Percentiles rank a stretch among this genome's conserved stretches.
Conservation (phyloP, 495 filamentous ascomycete species). For the Aspergillus steynii region DNA sequence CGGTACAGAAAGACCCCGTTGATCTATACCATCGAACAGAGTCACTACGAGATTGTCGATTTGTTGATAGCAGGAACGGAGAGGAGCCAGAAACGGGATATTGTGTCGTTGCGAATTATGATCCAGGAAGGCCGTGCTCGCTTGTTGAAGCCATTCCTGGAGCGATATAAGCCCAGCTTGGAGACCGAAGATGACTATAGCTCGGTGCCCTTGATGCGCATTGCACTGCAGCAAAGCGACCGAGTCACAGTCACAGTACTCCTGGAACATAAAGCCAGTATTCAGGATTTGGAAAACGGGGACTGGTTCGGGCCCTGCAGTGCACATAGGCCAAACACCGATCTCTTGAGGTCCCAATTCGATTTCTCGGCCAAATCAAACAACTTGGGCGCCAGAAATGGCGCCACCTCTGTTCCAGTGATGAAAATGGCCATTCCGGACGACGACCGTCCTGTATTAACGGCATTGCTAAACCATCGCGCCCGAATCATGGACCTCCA, state of each 20-base stretch:
- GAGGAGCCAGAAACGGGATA: conserved; percentile 2
- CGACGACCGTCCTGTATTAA: background rate
- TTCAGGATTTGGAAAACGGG: conserved; percentile 13
- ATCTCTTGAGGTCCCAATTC: background rate
- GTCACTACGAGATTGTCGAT: conserved; percentile 14
- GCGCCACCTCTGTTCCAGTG: conserved; percentile 9
- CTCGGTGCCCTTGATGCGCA: conserved; percentile 14
- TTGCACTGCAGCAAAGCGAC: conserved; percentile 16
- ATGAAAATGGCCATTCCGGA: conserved; percentile 14
- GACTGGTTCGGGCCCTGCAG: conserved; percentile 21
- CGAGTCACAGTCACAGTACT: conserved; percentile 13
- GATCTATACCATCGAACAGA: conserved; percentile 20
- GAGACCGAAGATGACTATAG: conserved; percentile 14
- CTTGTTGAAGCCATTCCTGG: conserved; percentile 16
- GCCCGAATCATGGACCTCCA: conserved; percentile 3
- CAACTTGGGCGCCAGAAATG: background rate
- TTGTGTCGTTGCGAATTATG: conserved; percentile 14
- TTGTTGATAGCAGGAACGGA: conserved; percentile 12
- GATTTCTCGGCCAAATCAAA: background rate
- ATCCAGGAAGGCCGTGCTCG: conserved; percentile 16
- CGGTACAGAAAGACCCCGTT: conserved; percentile 23
- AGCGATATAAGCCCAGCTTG: conserved; percentile 13
- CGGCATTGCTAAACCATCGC: conserved; percentile 9
- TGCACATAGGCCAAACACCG: background rate
- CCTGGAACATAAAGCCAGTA: conserved; percentile 15